A percentile compares a stretch with the other conserved stretches of the same genome.
Evolutionary conservation across 2,329 filamentous ascomycete genomes (phyloP).

Genomic region (Macroventuria anomochaeta): DNA sequence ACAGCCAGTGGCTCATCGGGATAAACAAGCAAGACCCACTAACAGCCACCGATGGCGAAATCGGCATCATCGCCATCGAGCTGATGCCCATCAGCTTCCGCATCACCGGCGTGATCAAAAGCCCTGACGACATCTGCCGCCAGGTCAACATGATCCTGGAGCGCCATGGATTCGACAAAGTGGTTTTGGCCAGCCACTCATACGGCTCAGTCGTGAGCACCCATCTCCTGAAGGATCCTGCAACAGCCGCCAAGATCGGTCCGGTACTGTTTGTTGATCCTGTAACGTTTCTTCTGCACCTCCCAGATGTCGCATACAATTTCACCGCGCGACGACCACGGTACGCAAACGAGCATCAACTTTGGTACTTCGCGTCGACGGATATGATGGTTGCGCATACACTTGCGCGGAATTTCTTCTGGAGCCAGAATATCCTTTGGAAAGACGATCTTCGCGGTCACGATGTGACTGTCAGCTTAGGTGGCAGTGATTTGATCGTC

Average conservation of each 20-base stretch:
- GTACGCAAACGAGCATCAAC: constrained; percentile 70
- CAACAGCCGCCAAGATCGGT: constrained; percentile 55
- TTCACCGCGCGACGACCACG: constrained; percentile 55
- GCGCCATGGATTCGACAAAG: constrained; percentile 62
- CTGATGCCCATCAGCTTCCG: constrained; percentile 70
- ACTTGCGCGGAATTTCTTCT: constrained; percentile 72
- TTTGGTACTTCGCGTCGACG: constrained; percentile 73
- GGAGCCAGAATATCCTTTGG: constrained; percentile 74
- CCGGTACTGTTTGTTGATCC: constrained; percentile 65
- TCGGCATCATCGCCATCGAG: constrained; percentile 71
- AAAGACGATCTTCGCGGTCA: constrained; percentile 64
- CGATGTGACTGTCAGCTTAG: constrained; percentile 63
- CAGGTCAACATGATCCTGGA: constrained; percentile 65
- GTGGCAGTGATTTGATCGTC: constrained; percentile 69
- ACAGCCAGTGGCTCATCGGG: constrained; percentile 63
- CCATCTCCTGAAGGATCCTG: constrained; percentile 63
- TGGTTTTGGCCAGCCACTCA: constrained; percentile 66
- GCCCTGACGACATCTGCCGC: constrained; percentile 60
- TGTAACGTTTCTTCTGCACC: constrained; percentile 70
- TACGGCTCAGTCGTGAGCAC: constrained; percentile 70
- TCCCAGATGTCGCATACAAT: constrained; percentile 75
- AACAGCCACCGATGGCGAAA: constrained; percentile 50
- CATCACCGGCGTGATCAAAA: constrained; percentile 62
- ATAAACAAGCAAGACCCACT: constrained; percentile 51
- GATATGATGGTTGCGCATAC: constrained; percentile 71